Evolutionary conservation across 2,329 filamentous ascomycete genomes (phyloP), one percentile per base, ranked within the genome.

Genomic region (Alternaria consortialis): DNA sequence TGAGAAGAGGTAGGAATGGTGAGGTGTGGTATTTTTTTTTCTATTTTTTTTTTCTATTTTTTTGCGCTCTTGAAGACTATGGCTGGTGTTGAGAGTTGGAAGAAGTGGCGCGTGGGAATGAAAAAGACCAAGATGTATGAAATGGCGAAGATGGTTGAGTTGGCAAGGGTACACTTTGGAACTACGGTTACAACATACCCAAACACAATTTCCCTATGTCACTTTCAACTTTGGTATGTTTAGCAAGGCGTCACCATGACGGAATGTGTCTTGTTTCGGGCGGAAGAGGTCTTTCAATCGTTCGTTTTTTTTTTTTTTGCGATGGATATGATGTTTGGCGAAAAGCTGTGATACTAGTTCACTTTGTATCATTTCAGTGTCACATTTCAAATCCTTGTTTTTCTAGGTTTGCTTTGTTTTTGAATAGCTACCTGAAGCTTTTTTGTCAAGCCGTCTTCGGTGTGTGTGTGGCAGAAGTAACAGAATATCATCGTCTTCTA

Each of bases 1-100:
- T 39, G 50, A 54, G 57, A 61, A 66, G 62, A 57, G 64, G 39
- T 65, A 61, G 40, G 20, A 20, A 20, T 20, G 20, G n/a, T 29
- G 12, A 15, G 15, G 5, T 5, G 25, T 13, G 27, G 27, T 32
- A n/a, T 34, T 8, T 11, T 27, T n/a, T 12, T 34, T 32, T 32
- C n/a, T 32, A n/a, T 34, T 8, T 11, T 27, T n/a, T 12, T 34
- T 32, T 32, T n/a, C n/a, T n/a, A n/a, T 29, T 29, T 29, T 29
- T 29, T 8, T 29, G 8, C 8, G 6, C 6, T 29, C 4, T 39
- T 17, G 36, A 7, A 11, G 20, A 4, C 9, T 29, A 9, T 23
- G 17, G 5, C 17, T 42, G 12, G 20, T 13, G 13, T 42, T 42
- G 20, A 23, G 39, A 3, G 6, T 25, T 42, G 39, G 20, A 11